A percentile compares a stretch with the other conserved stretches of the same genome.
These are phyloP conservation scores for Leptosphaerulina australis DNA, from an alignment of 2,329 filamentous ascomycete genomes.

Conservation along the genomic window DNA sequence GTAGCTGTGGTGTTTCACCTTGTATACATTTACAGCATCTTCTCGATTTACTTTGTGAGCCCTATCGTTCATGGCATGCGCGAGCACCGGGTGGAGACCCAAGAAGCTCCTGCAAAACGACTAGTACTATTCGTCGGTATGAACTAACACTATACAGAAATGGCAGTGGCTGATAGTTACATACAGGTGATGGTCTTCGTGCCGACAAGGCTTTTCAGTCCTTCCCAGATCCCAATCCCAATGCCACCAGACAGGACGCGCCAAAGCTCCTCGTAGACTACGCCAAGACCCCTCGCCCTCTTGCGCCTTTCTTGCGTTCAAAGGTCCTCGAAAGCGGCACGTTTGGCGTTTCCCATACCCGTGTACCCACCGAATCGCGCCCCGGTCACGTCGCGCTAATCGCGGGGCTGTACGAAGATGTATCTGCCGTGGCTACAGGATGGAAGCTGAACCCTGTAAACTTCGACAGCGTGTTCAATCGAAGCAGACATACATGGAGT, in stretches of 20 bases:
- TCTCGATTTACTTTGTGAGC: conserved; percentile 98
- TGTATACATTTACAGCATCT: conserved; percentile 93
- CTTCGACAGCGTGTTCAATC: conserved; percentile 98
- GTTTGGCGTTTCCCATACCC: conserved; percentile 95
- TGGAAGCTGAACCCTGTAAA: conserved; percentile 99
- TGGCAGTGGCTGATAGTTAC: background rate
- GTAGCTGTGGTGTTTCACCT: conserved; percentile 92
- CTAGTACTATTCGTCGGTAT: conserved; percentile 90
- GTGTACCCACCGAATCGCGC: conserved; percentile 94
- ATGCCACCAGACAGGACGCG: conserved; percentile 53
- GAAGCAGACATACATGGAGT: conserved; percentile 95
- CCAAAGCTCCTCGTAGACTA: conserved; percentile 11
- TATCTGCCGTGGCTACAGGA: conserved; percentile 93
- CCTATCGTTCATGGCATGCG: conserved; percentile 96
- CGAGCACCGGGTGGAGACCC: conserved; percentile 72
- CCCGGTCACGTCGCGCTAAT: conserved; percentile 97
- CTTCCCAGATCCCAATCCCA: conserved; percentile 81
- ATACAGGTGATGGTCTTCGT: conserved; percentile 79
- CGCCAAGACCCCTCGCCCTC: conserved; percentile 70
- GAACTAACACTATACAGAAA: conserved; percentile 7
- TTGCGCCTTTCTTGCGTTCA: conserved; percentile 90
- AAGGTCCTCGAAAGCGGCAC: conserved; percentile 87
- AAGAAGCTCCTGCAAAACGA: conserved; percentile 82
- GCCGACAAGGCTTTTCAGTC: conserved; percentile 98
- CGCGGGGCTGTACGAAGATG: conserved; percentile 95